phyloP scores from a whole-genome alignment of 192 early-diverging fungal species.

The Anaeromyces robustus region DNA sequence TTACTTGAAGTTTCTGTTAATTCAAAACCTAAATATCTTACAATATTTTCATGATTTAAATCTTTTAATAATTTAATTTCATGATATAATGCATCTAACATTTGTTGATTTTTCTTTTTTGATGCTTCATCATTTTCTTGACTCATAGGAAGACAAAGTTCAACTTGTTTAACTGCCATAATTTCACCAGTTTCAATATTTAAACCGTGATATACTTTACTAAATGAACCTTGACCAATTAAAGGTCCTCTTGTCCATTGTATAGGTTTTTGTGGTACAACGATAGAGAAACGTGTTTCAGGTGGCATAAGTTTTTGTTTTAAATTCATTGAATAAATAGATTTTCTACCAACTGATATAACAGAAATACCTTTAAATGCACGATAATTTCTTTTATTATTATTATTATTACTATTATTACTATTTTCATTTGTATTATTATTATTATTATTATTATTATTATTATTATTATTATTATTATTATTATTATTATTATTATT shows the following conservation, averaged over 20 bases:
- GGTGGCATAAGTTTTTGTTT: background rate
- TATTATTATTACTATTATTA: too few species aligned
- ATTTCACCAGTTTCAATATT: conserved; percentile 75
- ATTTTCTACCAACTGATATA: background rate
- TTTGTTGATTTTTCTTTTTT: background rate
- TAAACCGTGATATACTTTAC: conserved; percentile 79
- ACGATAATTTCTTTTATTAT: background rate
- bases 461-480: too few species aligned
- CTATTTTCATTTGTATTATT: too few species aligned
- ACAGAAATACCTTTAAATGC: background rate
- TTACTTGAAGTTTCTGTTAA: conserved; percentile 56
- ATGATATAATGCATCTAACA: conserved; percentile 62
- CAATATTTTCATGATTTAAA: conserved; percentile 89
- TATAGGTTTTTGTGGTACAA: conserved; percentile 3
- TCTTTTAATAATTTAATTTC: conserved; percentile 85
- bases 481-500: too few species aligned
- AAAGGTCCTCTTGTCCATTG: conserved; percentile 75
- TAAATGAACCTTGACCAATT: conserved; percentile 95
- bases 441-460: too few species aligned
- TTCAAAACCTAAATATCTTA: conserved; percentile 84
- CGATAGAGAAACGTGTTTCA: background rate
- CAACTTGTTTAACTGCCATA: conserved; percentile 97
- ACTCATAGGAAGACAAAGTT: conserved; percentile 55
- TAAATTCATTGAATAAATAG: background rate
- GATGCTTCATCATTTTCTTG: conserved; percentile 32